Percentiles rank a stretch among this genome's conserved stretches.
Evolutionary conservation across 2,329 filamentous ascomycete genomes (phyloP).

Genomic region (Scopulariopsis brevicaulis): DNA sequence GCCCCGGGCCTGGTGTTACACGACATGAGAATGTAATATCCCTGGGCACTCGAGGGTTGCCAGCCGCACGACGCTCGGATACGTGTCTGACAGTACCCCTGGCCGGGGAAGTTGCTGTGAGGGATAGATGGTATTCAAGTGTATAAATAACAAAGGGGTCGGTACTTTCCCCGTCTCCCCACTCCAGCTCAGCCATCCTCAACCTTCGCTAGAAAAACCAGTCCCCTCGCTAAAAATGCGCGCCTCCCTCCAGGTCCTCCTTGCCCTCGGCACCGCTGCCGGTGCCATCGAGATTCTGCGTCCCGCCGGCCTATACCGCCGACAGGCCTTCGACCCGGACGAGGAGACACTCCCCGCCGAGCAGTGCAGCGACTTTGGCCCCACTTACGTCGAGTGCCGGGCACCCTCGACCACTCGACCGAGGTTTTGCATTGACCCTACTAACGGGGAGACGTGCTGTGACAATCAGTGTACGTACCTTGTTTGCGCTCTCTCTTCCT

Average conservation of each 20-base stretch:
- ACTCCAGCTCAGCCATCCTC: not conserved
- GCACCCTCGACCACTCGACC: not conserved
- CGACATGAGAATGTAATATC: not conserved
- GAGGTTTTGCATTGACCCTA: not conserved
- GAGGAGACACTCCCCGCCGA: not conserved
- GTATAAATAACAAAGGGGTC: not conserved
- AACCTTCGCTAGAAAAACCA: not conserved
- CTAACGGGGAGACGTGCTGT: not conserved
- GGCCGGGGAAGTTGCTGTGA: not conserved
- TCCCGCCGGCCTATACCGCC: not conserved
- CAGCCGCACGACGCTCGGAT: not conserved
- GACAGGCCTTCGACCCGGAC: slow-evolving; percentile 2
- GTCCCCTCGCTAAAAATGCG: not conserved
- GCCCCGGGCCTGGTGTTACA: no score
- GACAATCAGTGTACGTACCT: not conserved
- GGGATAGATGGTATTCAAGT: not conserved
- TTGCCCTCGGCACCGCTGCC: not conserved
- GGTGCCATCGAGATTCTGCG: not conserved
- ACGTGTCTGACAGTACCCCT: not conserved
- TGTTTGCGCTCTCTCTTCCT: not conserved
- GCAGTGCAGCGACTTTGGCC: not conserved
- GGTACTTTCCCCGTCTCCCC: not conserved
- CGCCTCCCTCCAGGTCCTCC: not conserved
- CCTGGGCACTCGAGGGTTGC: not conserved
- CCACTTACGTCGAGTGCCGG: not conserved